Base-by-base conservation (phyloP, 257 asterid genomes). In the Salvia hispanica region DNA sequence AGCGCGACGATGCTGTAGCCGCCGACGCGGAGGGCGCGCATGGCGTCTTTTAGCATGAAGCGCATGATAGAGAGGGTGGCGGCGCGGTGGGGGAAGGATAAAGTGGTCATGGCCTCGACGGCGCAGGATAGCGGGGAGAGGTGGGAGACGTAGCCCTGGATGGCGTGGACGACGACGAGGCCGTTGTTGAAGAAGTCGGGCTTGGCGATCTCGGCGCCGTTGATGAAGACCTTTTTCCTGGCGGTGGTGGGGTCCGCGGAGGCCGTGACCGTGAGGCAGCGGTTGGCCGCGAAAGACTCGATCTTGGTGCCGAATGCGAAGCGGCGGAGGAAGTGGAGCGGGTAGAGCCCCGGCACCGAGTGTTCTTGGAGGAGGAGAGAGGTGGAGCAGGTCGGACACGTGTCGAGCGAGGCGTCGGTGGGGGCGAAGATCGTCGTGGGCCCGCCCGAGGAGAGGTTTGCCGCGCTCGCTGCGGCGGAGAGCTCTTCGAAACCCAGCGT, bases 381-480 rank as follows among this genome's bases (percentile, higher is more conserved):
- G 56, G 76, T 21, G 64, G 90, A 87, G 64, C 96, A 89, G 10
- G 90, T 70, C 7, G 91, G 92, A 77, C 98, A 92, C 0, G 95
- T 85, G 61, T 77, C 78, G 70, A 92, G 79, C 16, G 96, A 80
- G 48, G 91, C 73, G 52, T 84, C 86, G 0, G 89, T 68, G 48
- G 88, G 84, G 70, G 94, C 95, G 74, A 92, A 91, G 68, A 92
- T 78, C 74, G 96, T 92, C 72, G 69, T 58, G 62, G 98, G 95
- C 6, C 75, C 56, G 70, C 56, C 16, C 71, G 66, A 34, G 74
- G 91, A 73, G 73, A 85, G 69, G 18, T 74, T 76, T 2, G 79
- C 72, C 0, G 73, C 66, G 56, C 78, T 36, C 74, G 81, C 67
- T 71, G 85, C 86, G 50, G 68, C 9, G 58, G 93, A 73, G 25